Percentiles rank a stretch among this genome's conserved stretches.
Evolutionary conservation across 208 protist genomes (phyloP).

Genomic region (Ichthyophonus hoferi): DNA sequence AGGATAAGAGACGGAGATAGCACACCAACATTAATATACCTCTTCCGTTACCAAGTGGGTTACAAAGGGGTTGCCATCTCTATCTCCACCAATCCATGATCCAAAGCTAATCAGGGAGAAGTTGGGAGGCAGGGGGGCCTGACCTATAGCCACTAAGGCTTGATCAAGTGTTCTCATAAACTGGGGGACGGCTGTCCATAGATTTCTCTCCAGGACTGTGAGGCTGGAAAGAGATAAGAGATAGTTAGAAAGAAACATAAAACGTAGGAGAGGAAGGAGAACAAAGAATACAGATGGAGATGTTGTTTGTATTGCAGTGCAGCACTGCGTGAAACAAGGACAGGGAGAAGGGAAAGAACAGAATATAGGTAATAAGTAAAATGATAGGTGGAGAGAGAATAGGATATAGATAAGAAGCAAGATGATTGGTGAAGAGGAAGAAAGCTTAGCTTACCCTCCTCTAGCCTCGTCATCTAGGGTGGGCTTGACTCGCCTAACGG

Average conservation of each 20-base stretch:
- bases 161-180: constrained; percentile 51
- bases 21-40: too few species aligned
- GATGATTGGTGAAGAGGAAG: neutral
- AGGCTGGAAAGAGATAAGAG: constrained; percentile 27
- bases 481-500: constrained; percentile 49
- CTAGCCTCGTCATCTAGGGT: constrained; percentile 57
- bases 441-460: constrained; percentile 28
- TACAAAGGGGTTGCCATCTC: constrained; percentile 67
- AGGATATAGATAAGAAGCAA: neutral
- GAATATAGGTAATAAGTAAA: too few species aligned
- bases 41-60: constrained; percentile 45
- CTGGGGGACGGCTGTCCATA: constrained; percentile 58
- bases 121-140: constrained; percentile 24
- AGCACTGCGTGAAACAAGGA: too few species aligned
- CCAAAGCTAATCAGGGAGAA: constrained; percentile 35
- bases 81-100: constrained; percentile 66
- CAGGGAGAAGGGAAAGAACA: too few species aligned
- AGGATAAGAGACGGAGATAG: too few species aligned
- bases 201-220: constrained; percentile 53
- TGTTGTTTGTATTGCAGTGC: too few species aligned
- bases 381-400: neutral
- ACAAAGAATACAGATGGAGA: too few species aligned
- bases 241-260: neutral
- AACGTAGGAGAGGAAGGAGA: too few species aligned
- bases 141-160: neutral